Evolutionary conservation across 148 eudicot species (phyloP), one percentile per base, ranked within the genome.

Genomic region (Fagopyrum esculentum): DNA sequence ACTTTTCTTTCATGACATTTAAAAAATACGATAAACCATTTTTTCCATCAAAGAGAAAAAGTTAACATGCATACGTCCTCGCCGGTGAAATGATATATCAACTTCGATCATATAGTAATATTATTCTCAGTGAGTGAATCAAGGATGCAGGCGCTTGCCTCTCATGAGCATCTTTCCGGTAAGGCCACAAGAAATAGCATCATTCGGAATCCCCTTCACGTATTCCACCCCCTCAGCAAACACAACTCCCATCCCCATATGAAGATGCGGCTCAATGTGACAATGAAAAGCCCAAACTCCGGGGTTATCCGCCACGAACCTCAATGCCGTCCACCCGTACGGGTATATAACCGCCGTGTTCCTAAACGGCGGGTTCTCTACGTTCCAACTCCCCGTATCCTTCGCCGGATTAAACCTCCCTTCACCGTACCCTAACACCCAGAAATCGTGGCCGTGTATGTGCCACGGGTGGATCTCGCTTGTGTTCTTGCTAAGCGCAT

Each of bases 271-370:
- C 80, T 93, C 98, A 4, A 93, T 93, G 11, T 93, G 98, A 70
- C 98, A 93, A 71, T 93, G 98, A 45, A 93, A 93, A 0, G 98
- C 94, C 97, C 98, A 93, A 0, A 82, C 97, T 6, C 98, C 97
- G 0, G 97, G 98, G 74, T 93, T 93, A 85, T 93, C 90, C 0
- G 97, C 85, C 54, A 91, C 88, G 22, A 89, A 93, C 71, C 98
- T 80, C 72, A 93, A 54, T 1, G 91, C 97, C 0, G 95, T 93
- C 98, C 98, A 93, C 10, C 98, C 98, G 9, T 43, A 87, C 0
- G 98, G 98, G 17, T 82, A 93, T 0, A 93, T 82, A 40, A 93
- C 91, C 10, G 78, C 95, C 0, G 97, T 88, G 64, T 91, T 91
- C 60, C 91, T 86, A 47, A 85, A 55, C 0, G 98, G 97, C 0